Conservation (phyloP, 1,284 basidiomycete genomes). For the Flammula alnicola region DNA sequence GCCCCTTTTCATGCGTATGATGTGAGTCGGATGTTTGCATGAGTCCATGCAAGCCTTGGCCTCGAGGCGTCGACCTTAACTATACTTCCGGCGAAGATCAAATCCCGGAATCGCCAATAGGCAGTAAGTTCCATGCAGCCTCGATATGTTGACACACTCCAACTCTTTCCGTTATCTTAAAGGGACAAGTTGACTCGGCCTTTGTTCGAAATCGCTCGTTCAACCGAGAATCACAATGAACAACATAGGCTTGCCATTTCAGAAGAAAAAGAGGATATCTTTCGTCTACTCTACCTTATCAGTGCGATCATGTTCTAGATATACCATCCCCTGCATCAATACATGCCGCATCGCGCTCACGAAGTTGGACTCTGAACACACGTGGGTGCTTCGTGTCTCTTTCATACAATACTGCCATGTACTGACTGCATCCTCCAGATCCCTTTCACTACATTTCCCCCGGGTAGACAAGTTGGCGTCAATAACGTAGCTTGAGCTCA, state of each 20-base stretch:
- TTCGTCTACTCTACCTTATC: not conserved
- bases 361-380: conserved; percentile 25
- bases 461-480: not conserved
- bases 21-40: too few species aligned
- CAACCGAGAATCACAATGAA: not conserved
- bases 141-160: too few species aligned
- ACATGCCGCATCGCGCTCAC: conserved; percentile 7
- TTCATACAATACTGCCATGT: conserved; percentile 22
- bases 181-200: too few species aligned
- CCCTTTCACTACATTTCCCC: conserved; percentile 13
- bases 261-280: not conserved
- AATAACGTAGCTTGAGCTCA: not conserved
- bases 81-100: not conserved
- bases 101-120: not conserved
- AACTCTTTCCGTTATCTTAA: not conserved
- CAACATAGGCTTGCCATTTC: not conserved
- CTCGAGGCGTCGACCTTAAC: too few species aligned
- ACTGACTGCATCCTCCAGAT: conserved; percentile 12
- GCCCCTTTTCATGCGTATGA: too few species aligned
- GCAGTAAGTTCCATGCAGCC: too few species aligned
- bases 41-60: too few species aligned
- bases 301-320: not conserved
- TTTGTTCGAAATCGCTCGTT: too few species aligned
- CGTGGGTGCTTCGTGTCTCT: conserved; percentile 42
- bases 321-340: not conserved